Conservation (phyloP, 371 early-diverging fungal species). For the Rhizopus stolonifer region DNA sequence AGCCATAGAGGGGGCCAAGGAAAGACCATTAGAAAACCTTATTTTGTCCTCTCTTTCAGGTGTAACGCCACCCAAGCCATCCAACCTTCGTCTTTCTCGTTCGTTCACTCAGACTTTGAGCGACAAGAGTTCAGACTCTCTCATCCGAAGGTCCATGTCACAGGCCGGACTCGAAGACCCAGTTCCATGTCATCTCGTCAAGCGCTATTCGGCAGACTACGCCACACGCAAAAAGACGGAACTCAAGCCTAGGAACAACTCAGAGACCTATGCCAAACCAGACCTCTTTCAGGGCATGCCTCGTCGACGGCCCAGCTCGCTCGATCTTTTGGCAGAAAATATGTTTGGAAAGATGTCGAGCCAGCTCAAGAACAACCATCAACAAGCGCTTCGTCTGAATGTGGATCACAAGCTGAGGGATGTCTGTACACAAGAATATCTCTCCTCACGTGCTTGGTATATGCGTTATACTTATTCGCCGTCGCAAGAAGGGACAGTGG, state of each 20-base stretch:
- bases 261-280: slow-evolving; percentile 31
- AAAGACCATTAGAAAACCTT: slow-evolving; percentile 15
- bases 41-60: slow-evolving; percentile 37
- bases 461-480: slow-evolving; percentile 25
- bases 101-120: slow-evolving; percentile 31
- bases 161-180: too few species aligned
- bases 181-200: slow-evolving; percentile 14
- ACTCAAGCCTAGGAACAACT: slow-evolving; percentile 31
- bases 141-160: too few species aligned
- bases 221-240: slow-evolving; percentile 1
- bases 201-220: slow-evolving; percentile 36
- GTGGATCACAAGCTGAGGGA: slow-evolving; percentile 45
- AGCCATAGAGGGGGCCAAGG: slow-evolving; percentile 29
- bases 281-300: slow-evolving; percentile 7
- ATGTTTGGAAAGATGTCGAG: slow-evolving; percentile 44
- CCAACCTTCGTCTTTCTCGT: slow-evolving; percentile 17
- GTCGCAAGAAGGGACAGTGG: not conserved
- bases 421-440: slow-evolving; percentile 48
- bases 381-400: slow-evolving; percentile 36
- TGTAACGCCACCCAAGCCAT: slow-evolving; percentile 13
- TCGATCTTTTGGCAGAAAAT: slow-evolving; percentile 33
- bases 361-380: slow-evolving; percentile 41
- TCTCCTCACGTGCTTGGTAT: slow-evolving; percentile 42
- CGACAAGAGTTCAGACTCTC: too few species aligned
- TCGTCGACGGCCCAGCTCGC: slow-evolving; percentile 33